These are phyloP conservation scores for Saussurea involucrata DNA, from an alignment of 129 eudicot genomes.

Conservation along the genomic window DNA sequence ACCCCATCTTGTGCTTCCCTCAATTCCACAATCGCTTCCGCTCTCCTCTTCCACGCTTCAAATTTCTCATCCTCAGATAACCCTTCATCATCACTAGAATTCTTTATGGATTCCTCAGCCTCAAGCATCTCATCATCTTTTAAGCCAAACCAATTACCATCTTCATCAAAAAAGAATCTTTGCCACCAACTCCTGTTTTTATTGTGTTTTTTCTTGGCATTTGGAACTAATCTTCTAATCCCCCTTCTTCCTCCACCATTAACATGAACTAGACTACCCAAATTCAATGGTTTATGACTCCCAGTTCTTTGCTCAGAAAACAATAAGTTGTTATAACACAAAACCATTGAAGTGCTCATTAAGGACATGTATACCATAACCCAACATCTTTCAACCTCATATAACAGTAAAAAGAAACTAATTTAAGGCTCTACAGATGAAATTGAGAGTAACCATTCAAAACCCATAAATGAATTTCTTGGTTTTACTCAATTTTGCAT, in stretches of 20 bases:
- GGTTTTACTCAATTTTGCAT: constrained; percentile 7
- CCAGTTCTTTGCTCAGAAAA: constrained; percentile 26
- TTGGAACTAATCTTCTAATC: constrained; percentile 38
- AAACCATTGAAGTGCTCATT: constrained; percentile 85
- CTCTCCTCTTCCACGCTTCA: constrained; percentile 90
- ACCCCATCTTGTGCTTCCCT: constrained; percentile 85
- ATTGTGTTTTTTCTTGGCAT: constrained; percentile 52
- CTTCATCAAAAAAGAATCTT: constrained; percentile 75
- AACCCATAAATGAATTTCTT: constrained; percentile 15
- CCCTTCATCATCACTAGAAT: constrained; percentile 33
- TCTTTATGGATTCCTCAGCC: constrained; percentile 36
- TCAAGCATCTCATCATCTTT: constrained; percentile 75
- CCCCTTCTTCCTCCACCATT: constrained; percentile 40
- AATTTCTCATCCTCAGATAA: constrained; percentile 68
- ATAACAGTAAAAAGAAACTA: constrained; percentile 26
- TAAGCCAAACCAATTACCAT: constrained; percentile 86
- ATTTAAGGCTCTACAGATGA: constrained; percentile 3
- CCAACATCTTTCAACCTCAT: constrained; percentile 80
- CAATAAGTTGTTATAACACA: constrained; percentile 41
- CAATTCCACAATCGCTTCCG: constrained; percentile 82
- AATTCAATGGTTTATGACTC: constrained; percentile 24
- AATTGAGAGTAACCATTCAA: constrained; percentile 24
- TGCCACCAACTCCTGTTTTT: constrained; percentile 75
- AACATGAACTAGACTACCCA: constrained; percentile 18
- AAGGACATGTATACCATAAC: constrained; percentile 55